These are phyloP conservation scores for Ogataea trehaloabstinens DNA, from an alignment of 805 yeast genomes.

Conservation along the genomic window DNA sequence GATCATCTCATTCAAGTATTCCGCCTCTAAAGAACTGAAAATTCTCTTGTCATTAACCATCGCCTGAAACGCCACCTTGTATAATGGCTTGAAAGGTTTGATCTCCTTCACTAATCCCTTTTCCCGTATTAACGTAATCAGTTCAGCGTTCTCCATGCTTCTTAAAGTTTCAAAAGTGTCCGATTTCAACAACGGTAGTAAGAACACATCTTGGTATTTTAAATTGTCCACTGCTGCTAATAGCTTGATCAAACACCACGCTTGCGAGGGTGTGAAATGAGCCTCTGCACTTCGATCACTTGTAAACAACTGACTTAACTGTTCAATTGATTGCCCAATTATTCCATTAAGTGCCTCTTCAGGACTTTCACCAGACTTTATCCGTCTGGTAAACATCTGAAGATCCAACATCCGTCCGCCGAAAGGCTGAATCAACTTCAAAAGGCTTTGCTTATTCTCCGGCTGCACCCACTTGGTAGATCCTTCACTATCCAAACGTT, in stretches of 20 bases:
- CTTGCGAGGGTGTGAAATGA: constrained; percentile 63
- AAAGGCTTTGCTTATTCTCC: constrained; percentile 37
- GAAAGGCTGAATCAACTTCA: constrained; percentile 62
- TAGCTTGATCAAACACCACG: constrained; percentile 76
- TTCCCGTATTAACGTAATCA: constrained; percentile 68
- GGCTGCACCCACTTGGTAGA: constrained; percentile 20
- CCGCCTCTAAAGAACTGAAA: constrained; percentile 61
- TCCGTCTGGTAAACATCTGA: constrained; percentile 84
- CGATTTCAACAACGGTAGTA: constrained; percentile 58
- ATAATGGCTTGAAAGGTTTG: constrained; percentile 81
- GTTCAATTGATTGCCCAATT: constrained; percentile 82
- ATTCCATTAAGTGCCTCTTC: constrained; percentile 72
- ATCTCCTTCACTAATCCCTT: constrained; percentile 71
- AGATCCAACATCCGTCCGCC: constrained; percentile 96
- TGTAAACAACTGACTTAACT: constrained; percentile 76
- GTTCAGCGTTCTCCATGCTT: constrained; percentile 75
- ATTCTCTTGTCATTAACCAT: constrained; percentile 57
- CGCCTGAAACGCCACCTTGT: constrained; percentile 70
- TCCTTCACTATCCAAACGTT: constrained; percentile 41
- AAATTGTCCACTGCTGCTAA: constrained; percentile 51
- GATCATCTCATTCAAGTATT: constrained; percentile 54
- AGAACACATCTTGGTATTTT: constrained; percentile 49
- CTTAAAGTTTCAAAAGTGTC: constrained; percentile 55
- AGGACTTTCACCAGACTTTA: constrained; percentile 85
- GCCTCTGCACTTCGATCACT: constrained; percentile 33